These are phyloP conservation scores for Serendipita sp. DNA, from an alignment of 768 basidiomycete species.

Conservation along the genomic window DNA sequence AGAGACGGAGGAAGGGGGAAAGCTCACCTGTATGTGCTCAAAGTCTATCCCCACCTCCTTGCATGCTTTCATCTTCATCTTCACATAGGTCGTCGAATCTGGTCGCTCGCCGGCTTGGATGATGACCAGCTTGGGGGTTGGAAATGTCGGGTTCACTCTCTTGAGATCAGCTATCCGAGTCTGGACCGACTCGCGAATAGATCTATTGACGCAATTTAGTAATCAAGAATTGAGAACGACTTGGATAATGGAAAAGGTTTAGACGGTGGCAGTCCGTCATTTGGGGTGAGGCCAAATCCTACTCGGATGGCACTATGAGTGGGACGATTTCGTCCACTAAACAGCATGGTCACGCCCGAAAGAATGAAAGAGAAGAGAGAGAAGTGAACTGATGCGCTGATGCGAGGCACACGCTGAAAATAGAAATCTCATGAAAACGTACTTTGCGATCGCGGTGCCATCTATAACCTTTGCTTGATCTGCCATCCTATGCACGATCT, in stretches of 20 bases:
- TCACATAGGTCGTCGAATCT: constrained; percentile 84
- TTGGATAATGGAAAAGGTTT: constrained; percentile 12
- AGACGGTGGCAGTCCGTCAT: background rate
- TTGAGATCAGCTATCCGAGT: constrained; percentile 48
- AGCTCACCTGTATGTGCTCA: constrained; percentile 42
- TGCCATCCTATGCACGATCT: constrained; percentile 1
- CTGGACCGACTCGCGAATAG: constrained; percentile 65
- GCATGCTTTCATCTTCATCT: constrained; percentile 95
- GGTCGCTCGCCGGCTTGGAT: constrained; percentile 87
- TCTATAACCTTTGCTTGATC: constrained; percentile 48
- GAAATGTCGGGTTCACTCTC: constrained; percentile 64
- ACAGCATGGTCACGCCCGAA: too few species aligned
- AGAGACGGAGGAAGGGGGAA: constrained; percentile 12
- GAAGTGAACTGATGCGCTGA: too few species aligned
- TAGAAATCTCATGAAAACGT: constrained; percentile 17
- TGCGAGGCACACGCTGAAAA: too few species aligned
- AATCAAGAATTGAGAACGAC: background rate
- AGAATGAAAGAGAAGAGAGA: too few species aligned
- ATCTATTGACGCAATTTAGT: constrained; percentile 29
- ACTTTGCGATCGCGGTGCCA: constrained; percentile 78
- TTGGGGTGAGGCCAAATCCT: too few species aligned
- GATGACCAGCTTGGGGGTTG: constrained; percentile 70
- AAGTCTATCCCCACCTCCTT: constrained; percentile 85
- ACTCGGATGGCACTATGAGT: too few species aligned
- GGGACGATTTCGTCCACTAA: too few species aligned